Percentiles rank a stretch among this genome's conserved stretches.
Evolutionary conservation across 2,329 filamentous ascomycete species (phyloP).

Genomic region (Emmonsiellopsis sp.): DNA sequence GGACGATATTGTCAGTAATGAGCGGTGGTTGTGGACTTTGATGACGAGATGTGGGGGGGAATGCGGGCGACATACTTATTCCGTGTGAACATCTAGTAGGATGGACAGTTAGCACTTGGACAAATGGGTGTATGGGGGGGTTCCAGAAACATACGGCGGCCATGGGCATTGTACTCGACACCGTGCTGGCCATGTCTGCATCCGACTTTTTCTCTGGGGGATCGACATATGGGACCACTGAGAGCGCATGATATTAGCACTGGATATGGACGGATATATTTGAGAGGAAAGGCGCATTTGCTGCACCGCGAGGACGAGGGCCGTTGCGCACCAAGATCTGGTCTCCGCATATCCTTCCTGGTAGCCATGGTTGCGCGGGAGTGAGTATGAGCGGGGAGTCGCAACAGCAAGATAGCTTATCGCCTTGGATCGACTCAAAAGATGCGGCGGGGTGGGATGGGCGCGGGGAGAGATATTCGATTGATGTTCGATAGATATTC

Average conservation of each 20-base stretch:
- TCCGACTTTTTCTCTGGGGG: slow-evolving; percentile 56
- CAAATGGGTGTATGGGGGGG: background rate
- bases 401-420: no score
- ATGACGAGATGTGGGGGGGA: background rate
- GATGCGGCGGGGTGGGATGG: no score
- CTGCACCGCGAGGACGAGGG: slow-evolving; percentile 5
- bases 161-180: slow-evolving; percentile 82
- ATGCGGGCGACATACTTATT: slow-evolving; percentile 55
- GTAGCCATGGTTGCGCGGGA: slow-evolving; percentile 46
- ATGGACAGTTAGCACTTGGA: background rate
- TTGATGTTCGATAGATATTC: no score
- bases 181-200: slow-evolving; percentile 61
- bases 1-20: background rate
- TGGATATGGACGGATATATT: background rate
- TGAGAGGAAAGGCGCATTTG: background rate
- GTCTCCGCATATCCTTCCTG: slow-evolving; percentile 67
- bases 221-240: slow-evolving; percentile 83
- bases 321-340: slow-evolving; percentile 56
- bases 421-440: no score
- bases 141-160: slow-evolving; percentile 55
- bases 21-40: background rate
- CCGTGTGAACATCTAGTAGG: slow-evolving; percentile 71
- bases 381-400: background rate
- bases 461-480: no score
- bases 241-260: slow-evolving; percentile 6